phyloP scores from a whole-genome alignment of 352 stramenopile species.

The Pythium oligandrum region DNA sequence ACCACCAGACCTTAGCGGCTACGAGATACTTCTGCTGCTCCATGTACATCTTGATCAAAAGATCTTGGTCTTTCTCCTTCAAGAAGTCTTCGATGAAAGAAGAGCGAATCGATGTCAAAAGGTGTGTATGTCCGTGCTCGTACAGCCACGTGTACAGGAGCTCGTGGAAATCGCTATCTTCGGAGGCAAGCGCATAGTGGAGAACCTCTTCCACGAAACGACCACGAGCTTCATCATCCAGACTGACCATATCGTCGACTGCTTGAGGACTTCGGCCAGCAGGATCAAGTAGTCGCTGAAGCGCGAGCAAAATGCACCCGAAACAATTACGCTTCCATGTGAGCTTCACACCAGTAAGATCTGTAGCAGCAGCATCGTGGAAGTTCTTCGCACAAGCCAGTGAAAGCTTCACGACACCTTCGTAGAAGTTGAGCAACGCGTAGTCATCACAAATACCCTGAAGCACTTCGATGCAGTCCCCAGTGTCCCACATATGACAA shows the following conservation, averaged over 20 bases:
- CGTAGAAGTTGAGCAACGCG: conserved; percentile 71
- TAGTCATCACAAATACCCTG: conserved; percentile 81
- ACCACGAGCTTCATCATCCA: conserved; percentile 63
- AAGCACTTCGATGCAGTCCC: conserved; percentile 69
- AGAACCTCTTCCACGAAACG: conserved; percentile 74
- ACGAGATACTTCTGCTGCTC: conserved; percentile 82
- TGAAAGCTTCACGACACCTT: conserved; percentile 81
- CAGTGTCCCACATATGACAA: conserved; percentile 83
- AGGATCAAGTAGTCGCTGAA: conserved; percentile 50
- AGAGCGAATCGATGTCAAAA: conserved; percentile 64
- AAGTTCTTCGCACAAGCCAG: conserved; percentile 80
- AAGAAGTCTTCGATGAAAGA: conserved; percentile 80
- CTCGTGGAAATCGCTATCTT: conserved; percentile 71
- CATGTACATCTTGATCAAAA: conserved; percentile 86
- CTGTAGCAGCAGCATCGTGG: conserved; percentile 53
- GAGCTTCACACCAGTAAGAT: conserved; percentile 59
- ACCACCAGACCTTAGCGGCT: conserved; percentile 82
- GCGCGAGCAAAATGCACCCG: conserved; percentile 62
- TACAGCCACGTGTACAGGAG: conserved; percentile 83
- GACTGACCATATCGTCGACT: conserved; percentile 69
- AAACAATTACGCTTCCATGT: conserved; percentile 75
- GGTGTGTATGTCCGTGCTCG: conserved; percentile 50
- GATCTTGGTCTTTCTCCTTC: conserved; percentile 78
- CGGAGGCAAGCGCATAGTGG: conserved; percentile 62
- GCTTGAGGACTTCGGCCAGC: conserved; percentile 49